These are phyloP conservation scores for Lactarius hengduanensis DNA, from an alignment of 768 basidiomycete species.

Conservation along the genomic window DNA sequence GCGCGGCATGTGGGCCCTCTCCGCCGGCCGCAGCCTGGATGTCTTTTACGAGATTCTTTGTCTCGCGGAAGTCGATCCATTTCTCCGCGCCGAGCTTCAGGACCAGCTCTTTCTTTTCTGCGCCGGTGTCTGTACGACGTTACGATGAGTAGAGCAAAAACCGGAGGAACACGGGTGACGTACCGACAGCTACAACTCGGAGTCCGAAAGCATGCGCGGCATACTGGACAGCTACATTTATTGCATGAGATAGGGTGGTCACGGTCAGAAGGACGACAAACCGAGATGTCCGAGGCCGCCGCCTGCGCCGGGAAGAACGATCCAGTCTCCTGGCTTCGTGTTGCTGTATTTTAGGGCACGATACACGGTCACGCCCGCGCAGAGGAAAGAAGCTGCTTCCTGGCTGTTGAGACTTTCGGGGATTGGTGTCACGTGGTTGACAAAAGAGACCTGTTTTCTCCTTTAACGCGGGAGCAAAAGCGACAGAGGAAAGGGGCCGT, in stretches of 20 bases:
- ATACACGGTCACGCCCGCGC: conserved; percentile 84
- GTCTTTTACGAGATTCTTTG: conserved; percentile 61
- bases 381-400: conserved; percentile 72
- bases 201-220: conserved; percentile 68
- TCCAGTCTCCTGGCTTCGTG: conserved; percentile 67
- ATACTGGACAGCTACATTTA: conserved; percentile 64
- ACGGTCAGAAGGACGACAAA: conserved; percentile 29
- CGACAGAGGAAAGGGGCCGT: not conserved
- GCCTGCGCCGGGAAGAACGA: conserved; percentile 75
- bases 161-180: conserved; percentile 4
- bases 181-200: conserved; percentile 73
- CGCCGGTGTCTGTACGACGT: conserved; percentile 57
- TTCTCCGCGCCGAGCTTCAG: conserved; percentile 65
- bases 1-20: conserved; percentile 66
- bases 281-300: conserved; percentile 84
- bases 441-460: conserved; percentile 55
- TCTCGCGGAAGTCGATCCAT: conserved; percentile 76
- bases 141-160: conserved; percentile 4
- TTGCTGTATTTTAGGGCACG: conserved; percentile 76
- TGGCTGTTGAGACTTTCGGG: conserved; percentile 65
- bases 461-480: not conserved
- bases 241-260: not conserved
- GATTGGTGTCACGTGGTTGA: conserved; percentile 74
- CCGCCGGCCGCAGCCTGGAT: conserved; percentile 65
- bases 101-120: conserved; percentile 64